Evolutionary conservation across 192 early-diverging fungal species (phyloP).

Genomic region (Pilobolus umbonatus): DNA sequence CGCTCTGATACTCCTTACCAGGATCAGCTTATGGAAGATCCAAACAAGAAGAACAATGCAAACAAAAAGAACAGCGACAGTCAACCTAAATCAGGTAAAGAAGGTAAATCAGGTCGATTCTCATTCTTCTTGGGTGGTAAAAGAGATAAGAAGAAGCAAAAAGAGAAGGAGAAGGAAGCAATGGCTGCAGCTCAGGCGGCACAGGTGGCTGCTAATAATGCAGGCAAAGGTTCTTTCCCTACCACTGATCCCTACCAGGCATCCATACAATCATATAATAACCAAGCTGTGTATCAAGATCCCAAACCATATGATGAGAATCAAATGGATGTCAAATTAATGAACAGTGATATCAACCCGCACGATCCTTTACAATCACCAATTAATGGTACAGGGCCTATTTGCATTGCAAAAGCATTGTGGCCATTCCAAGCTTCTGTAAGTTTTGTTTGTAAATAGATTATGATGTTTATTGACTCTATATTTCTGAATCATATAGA

Average conservation of each 20-base stretch:
- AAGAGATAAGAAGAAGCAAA: conserved; percentile 13
- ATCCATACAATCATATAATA: neutral
- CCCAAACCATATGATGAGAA: neutral
- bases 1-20: too few species aligned
- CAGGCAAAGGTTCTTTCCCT: neutral
- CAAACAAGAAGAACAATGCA: neutral
- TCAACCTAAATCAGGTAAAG: neutral
- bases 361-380: neutral
- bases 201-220: neutral
- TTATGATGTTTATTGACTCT: neutral
- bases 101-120: neutral
- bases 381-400: neutral
- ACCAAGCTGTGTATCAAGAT: conserved; percentile 4
- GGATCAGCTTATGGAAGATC: neutral
- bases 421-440: conserved; percentile 42
- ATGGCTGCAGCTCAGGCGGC: neutral
- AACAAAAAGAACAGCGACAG: conserved; percentile 2
- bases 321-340: neutral
- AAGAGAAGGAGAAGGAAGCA: neutral
- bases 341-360: conserved; percentile 1
- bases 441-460: neutral
- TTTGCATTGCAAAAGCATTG: conserved; percentile 22
- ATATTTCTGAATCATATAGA: conserved; percentile 17
- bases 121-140: conserved; percentile 10
- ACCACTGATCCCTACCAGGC: neutral